Evolutionary conservation across 148 eudicot genomes (phyloP), one percentile per base, ranked within the genome.

Genomic region (Rhododendron molle): DNA sequence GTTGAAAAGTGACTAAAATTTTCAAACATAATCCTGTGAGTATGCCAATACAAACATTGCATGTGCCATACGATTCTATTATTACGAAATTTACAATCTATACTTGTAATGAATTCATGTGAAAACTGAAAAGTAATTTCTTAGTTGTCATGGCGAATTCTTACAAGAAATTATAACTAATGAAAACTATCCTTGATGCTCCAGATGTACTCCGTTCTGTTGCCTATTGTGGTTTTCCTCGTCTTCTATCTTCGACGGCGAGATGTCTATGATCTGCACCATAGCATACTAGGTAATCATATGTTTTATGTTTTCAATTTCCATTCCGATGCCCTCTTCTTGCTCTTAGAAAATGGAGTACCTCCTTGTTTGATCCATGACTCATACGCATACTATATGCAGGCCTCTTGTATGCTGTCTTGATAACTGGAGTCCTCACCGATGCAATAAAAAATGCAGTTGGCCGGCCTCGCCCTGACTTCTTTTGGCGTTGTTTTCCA

Each of bases 401-500:
- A 96, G 99, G 99, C 21, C 89, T 96, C 43, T 85, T 94, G 82
- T 95, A 84, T 87, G 78, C 95, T 36, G 91, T 94, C 20, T 91
- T 96, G 36, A 92, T 94, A 71, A 93, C 97, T 69, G 96, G 85
- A 2, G 97, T 96, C 28, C 83, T 96, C 3, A 96, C 99, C 30
- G 99, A 95, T 92, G 88, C 98, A 13, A 95, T 96, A 21, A 96
- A 96, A 89, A 92, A 92, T 90, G 98, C 88, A 76, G 97, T 95
- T 88, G 99, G 99, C 82, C 94, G 99, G 13, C 99, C 98, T 50
- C 93, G 98, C 36, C 99, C 99, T 7, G 92, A 96, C 88, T 96
- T 96, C 92, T 96, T 93, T 77, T 96, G 96, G 96, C 96, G 99
- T 50, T 96, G 99, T 89, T 96, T 96, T 82, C 99, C 99, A 77